phyloP scores from a whole-genome alignment of 1,139 yeast species.

The Pichia sp. region DNA sequence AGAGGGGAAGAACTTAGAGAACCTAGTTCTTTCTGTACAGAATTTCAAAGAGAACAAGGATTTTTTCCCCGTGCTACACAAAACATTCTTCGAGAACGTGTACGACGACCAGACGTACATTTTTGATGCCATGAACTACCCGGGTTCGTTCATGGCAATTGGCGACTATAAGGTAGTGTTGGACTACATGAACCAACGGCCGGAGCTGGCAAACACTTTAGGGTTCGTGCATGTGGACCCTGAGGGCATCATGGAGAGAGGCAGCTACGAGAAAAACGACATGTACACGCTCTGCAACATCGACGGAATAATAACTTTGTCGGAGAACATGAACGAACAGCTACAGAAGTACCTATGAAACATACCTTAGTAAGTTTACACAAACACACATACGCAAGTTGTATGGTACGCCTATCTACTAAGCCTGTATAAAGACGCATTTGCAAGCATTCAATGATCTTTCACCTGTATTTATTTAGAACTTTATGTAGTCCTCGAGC shows the following conservation, averaged over 20 bases:
- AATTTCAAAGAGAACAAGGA: conserved; percentile 30
- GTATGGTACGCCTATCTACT: too few species aligned
- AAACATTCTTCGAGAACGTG: conserved; percentile 31
- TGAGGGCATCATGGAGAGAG: conserved; percentile 51
- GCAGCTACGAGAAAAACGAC: conserved; percentile 54
- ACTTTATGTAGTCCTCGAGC: conserved; percentile 33
- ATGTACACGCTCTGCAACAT: conserved; percentile 57
- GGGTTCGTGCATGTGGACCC: conserved; percentile 65
- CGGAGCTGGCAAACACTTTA: conserved; percentile 66
- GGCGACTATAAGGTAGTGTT: conserved; percentile 70
- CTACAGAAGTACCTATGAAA: conserved; percentile 26
- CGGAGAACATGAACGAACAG: conserved; percentile 50
- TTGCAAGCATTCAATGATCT: not conserved
- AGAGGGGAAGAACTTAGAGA: conserved; percentile 6
- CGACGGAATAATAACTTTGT: conserved; percentile 54
- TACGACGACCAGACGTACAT: conserved; percentile 54
- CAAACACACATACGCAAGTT: not conserved
- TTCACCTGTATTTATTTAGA: conserved; percentile 1
- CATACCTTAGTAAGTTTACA: not conserved
- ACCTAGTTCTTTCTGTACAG: conserved; percentile 16
- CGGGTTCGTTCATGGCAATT: conserved; percentile 59
- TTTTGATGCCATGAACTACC: conserved; percentile 59
- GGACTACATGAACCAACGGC: conserved; percentile 56
- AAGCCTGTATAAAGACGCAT: too few species aligned
- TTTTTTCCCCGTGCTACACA: conserved; percentile 32